Evolutionary conservation across 2,329 filamentous ascomycete genomes (phyloP), one percentile per base, ranked within the genome.

Genomic region (Stachybotrys echinatus): DNA sequence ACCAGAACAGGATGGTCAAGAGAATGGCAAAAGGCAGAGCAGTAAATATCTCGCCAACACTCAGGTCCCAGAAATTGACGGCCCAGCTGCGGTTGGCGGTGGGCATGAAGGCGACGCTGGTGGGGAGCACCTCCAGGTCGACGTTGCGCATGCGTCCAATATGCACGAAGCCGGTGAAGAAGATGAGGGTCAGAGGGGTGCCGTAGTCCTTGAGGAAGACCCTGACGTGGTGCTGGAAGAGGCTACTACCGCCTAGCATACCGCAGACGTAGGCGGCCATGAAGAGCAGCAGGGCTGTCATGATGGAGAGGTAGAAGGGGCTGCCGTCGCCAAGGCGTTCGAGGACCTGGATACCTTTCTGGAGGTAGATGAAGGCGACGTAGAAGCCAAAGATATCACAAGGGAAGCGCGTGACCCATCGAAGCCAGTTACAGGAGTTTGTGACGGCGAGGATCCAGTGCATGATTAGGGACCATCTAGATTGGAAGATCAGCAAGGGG

Each of bases 341-440:
- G 19, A 95, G 78, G 14, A 95, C 88, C 68, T 95, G 89, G 54
- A 95, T 86, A 17, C 90, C 90, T 69, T 95, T 95, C 63, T 95
- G 89, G 19, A 95, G 76, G 64, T 95, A 95, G 67, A 95, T 92
- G 63, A 88, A 91, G 50, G 90, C 90, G 45, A 95, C 90, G 64
- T 95, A 95, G 71, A 95, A 95, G 47, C 90, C 91, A 58, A 96
- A 95, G 61, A 92, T 94, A 66, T 96, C 91, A 70, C 91, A 95
- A 21, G 89, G 90, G 65, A 96, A 96, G 14, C 89, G 81, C 1
- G 91, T 96, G 20, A 96, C 90, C 67, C 92, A 95, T 61, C 84
- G 85, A n/a, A 96, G 75, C 61, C 80, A 87, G 68, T 95, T 94
- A 74, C 91, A 95, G 2, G 89, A 84, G 65, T 96, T 96, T 12